Evolutionary conservation across 2,329 filamentous ascomycete species (phyloP), one percentile per base, ranked within the genome.

Genomic region (Pyricularia grisea): DNA sequence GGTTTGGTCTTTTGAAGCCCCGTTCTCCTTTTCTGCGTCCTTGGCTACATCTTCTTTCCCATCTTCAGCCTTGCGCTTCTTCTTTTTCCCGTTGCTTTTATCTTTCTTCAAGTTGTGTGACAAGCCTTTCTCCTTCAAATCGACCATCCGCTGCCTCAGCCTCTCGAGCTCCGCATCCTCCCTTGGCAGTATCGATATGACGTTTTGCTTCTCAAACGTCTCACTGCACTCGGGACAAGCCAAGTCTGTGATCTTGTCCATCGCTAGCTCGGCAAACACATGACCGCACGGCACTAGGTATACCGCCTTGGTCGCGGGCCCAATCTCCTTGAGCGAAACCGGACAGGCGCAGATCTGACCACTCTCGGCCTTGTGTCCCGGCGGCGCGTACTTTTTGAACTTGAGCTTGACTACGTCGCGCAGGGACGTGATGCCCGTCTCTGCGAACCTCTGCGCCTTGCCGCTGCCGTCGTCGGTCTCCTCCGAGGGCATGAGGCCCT

Each of bases 231-330:
- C 85, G 0, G 87, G 85, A 69, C 88, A 90, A 0, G 77, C 75
- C 31, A 83, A 82, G 72, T 91, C 90, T 3, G 81, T 77, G n/a
- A 96, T 88, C 78, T 95, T 92, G 73, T 90, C 91, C 72, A 98
- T 89, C 9, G 93, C 93, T 68, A 89, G 88, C 71, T 96, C 93
- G 0, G 92, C 90, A 79, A 98, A 98, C 0, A 92, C 94, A 81
- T 99, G 96, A 0, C 95, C 96, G 75, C 95, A 99, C 0, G 95
- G 95, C 4, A 98, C 92, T 2, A 99, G 75, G 75, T 98, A 99
- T 1, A 97, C 92, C 0, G 93, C 85, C 78, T 90, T 94, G 20
- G 90, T 89, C 5, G 84, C 84, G 0, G 93, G 89, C 0, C 95
- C 95, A 28, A 99, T 80, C 77, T 91, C 89, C 77, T 96, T 97